phyloP scores from a whole-genome alignment of 2,329 filamentous ascomycete genomes.

The Zymoseptoria tritici region DNA sequence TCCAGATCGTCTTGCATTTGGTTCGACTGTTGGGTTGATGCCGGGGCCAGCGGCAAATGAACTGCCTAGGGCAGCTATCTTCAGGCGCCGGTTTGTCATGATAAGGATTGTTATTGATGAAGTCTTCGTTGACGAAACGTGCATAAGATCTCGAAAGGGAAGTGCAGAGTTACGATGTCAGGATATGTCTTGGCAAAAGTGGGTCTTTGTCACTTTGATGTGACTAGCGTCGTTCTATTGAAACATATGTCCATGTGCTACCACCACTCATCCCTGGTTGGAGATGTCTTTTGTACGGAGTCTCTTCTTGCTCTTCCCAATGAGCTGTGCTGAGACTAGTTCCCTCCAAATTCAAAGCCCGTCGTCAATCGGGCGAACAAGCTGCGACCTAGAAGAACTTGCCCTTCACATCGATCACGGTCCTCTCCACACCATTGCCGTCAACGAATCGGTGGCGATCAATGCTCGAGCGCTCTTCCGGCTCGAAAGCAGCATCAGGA shows the following conservation, averaged over 20 bases:
- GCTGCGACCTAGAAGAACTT: conserved; percentile 1
- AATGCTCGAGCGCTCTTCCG: conserved; percentile 6
- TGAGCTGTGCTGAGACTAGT: not conserved
- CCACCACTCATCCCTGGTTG: not conserved
- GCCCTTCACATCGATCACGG: not conserved
- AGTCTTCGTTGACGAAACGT: not conserved
- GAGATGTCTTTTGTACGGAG: not conserved
- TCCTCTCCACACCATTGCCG: not conserved
- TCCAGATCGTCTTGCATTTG: conserved; percentile 27
- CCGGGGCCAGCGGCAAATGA: conserved; percentile 27
- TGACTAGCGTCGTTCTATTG: not conserved
- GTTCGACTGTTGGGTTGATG: conserved; percentile 29
- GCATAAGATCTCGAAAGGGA: not conserved
- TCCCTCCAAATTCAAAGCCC: not conserved
- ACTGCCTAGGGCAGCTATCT: conserved; percentile 13
- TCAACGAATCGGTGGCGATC: not conserved
- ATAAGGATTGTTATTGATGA: not conserved
- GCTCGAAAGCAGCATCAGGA: conserved; percentile 10
- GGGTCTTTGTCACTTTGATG: not conserved
- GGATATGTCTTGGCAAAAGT: not conserved
- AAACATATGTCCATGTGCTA: not conserved
- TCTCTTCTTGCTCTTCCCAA: not conserved
- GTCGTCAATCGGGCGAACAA: not conserved
- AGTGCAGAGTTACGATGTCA: not conserved
- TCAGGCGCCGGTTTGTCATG: not conserved